Conservation (phyloP, 192 early-diverging fungal genomes). For the Obelidium mucronatum region DNA sequence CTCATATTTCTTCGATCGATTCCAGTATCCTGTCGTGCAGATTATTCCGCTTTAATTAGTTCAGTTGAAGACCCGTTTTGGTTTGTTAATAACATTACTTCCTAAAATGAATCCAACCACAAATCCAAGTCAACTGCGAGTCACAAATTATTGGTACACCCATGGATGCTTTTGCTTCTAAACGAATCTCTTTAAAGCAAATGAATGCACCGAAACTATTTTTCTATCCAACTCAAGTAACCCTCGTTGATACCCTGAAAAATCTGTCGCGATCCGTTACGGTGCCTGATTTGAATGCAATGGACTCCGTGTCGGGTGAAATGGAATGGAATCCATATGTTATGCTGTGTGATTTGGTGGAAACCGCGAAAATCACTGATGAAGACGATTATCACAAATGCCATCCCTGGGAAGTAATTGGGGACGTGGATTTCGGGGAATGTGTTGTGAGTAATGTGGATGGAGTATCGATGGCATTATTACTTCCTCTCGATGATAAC, state of each 20-base stretch:
- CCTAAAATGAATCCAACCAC: no score
- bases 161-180: slow-evolving; percentile 1
- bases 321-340: slow-evolving; percentile 7
- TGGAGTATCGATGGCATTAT: background rate
- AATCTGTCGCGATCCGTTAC: no score
- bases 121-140: background rate
- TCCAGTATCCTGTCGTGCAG: background rate
- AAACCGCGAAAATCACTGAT: background rate
- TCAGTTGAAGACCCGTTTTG: background rate
- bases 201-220: background rate
- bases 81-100: background rate
- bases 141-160: background rate
- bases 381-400: background rate
- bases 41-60: background rate
- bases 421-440: background rate
- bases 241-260: background rate
- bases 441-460: background rate
- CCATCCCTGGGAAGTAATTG: background rate
- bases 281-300: background rate
- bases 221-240: background rate
- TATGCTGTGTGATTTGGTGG: background rate
- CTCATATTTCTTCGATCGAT: background rate
- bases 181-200: background rate
- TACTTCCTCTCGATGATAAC: background rate
- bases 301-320: background rate